Conservation (phyloP, 1,284 basidiomycete species). For the Melampsora americana region DNA sequence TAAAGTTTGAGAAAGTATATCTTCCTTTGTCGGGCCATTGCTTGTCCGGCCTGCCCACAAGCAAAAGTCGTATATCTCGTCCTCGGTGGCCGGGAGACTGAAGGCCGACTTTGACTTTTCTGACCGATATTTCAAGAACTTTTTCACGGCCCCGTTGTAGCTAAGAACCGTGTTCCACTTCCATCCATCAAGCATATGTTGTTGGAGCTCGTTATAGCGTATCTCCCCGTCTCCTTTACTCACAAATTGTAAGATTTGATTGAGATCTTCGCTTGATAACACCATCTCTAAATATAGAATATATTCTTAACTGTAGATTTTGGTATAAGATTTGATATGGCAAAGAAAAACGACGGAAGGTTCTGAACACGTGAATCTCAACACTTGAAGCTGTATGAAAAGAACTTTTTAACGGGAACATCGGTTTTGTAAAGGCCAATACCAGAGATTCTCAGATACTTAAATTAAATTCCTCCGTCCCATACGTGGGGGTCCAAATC, state of each 20-base stretch:
- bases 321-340: too few relatives aligned
- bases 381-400: too few relatives aligned
- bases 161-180: background rate
- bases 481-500: too few relatives aligned
- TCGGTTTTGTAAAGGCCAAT: too few relatives aligned
- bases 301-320: too few relatives aligned
- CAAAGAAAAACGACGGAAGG: too few relatives aligned
- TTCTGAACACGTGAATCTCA: too few relatives aligned
- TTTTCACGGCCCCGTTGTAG: too few relatives aligned
- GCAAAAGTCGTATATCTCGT: background rate
- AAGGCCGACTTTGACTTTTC: background rate
- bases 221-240: background rate
- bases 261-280: background rate
- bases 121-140: background rate
- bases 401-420: too few relatives aligned
- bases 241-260: background rate
- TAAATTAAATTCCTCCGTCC: too few relatives aligned
- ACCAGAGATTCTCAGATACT: too few relatives aligned
- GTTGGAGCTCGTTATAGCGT: background rate
- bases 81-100: background rate
- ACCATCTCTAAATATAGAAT: background rate
- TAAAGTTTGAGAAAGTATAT: background rate
- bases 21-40: background rate
- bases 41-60: too few relatives aligned
- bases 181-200: slow-evolving; percentile 1